Percentiles rank a stretch among this genome's conserved stretches.
These are phyloP conservation scores for Xylariaceae sp. DNA, from an alignment of 2,329 filamentous ascomycete genomes.

Conservation along the genomic window DNA sequence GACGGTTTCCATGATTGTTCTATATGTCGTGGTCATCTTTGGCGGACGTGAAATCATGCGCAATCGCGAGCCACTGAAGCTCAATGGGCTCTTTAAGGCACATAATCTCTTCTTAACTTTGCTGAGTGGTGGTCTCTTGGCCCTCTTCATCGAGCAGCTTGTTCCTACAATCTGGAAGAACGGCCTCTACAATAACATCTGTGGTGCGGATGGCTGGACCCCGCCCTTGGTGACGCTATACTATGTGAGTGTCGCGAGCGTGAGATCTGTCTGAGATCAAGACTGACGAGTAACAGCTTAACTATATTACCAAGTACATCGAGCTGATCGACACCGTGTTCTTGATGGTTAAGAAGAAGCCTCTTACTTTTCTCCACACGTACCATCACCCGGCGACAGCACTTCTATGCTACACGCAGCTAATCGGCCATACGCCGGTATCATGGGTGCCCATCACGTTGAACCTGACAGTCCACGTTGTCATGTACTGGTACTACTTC, in stretches of 20 bases:
- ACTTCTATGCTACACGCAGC: constrained; percentile 96
- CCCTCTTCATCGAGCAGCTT: constrained; percentile 88
- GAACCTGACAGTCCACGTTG: constrained; percentile 92
- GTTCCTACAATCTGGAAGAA: constrained; percentile 82
- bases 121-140: constrained; percentile 79
- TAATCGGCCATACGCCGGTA: constrained; percentile 89
- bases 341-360: constrained; percentile 99
- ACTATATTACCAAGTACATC: constrained; percentile 97
- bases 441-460: constrained; percentile 94
- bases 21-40: constrained; percentile 92
- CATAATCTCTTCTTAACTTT: constrained; percentile 92
- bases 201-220: constrained; percentile 83
- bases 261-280: constrained; percentile 30
- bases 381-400: constrained; percentile 98
- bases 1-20: constrained; percentile 76
- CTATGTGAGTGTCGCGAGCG: constrained; percentile 77
- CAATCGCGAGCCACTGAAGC: constrained; percentile 81
- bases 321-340: constrained; percentile 96
- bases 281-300: constrained; percentile 69
- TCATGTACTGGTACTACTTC: constrained; percentile 99
- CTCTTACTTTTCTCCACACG: constrained; percentile 97
- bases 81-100: constrained; percentile 87
- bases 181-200: constrained; percentile 90
- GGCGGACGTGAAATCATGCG: constrained; percentile 92
- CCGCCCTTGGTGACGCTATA: constrained; percentile 91